Evolutionary conservation across 768 basidiomycete genomes (phyloP).

Genomic region (Mycena galericulata): DNA sequence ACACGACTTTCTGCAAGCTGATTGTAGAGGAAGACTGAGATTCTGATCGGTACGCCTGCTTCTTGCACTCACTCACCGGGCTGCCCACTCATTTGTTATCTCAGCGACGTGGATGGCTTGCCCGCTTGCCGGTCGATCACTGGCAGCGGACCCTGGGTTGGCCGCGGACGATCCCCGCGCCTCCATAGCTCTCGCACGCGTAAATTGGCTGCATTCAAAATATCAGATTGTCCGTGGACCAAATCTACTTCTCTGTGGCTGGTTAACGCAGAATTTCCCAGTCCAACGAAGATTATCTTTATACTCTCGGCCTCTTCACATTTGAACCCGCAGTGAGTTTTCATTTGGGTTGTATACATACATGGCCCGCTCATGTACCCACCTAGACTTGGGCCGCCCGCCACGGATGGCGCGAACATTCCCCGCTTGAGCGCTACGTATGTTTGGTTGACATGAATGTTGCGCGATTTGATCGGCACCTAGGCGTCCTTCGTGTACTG

Average conservation of each 20-base stretch:
- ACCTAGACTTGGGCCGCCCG: slow-evolving; percentile 52
- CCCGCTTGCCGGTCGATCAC: slow-evolving; percentile 40
- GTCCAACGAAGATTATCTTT: slow-evolving; percentile 57
- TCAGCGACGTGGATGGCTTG: slow-evolving; percentile 53
- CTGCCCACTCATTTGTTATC: background rate
- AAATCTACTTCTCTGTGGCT: background rate
- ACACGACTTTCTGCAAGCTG: background rate
- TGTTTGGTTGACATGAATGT: background rate
- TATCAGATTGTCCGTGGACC: slow-evolving; percentile 51
- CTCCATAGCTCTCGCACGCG: slow-evolving; percentile 53
- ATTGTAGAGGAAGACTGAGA: slow-evolving; percentile 50
- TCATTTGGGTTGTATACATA: too few species aligned
- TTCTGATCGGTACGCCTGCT: slow-evolving; percentile 52
- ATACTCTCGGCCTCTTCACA: slow-evolving; percentile 54
- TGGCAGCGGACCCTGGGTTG: slow-evolving; percentile 33
- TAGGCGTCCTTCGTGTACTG: slow-evolving; percentile 58
- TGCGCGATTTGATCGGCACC: background rate
- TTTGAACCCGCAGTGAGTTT: slow-evolving; percentile 53
- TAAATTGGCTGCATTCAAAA: slow-evolving; percentile 57
- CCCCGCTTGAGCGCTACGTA: slow-evolving; percentile 56
- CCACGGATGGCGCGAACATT: slow-evolving; percentile 59
- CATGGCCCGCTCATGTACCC: too few species aligned
- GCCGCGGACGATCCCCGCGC: slow-evolving; percentile 54
- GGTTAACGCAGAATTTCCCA: slow-evolving; percentile 1
- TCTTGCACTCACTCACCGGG: background rate